Evolutionary conservation across 352 stramenopile genomes (phyloP).

Genomic region (Globisporangium echinulatum): DNA sequence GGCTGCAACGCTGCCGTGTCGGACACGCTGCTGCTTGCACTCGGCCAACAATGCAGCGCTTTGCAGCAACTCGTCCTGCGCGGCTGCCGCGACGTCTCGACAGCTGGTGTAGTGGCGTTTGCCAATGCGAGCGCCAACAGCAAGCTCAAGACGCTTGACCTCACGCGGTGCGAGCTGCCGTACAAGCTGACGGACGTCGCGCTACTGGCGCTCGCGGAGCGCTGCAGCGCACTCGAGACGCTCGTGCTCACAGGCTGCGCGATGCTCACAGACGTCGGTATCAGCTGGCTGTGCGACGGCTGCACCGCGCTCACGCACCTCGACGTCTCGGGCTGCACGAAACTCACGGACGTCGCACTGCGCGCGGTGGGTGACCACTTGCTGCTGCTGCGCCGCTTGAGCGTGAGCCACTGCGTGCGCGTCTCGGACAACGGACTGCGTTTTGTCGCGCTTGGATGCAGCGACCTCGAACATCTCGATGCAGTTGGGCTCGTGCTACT

Average conservation of each 20-base stretch:
- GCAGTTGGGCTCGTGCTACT: constrained; percentile 37
- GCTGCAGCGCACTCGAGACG: constrained; percentile 40
- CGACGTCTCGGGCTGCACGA: constrained; percentile 76
- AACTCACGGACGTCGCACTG: constrained; percentile 86
- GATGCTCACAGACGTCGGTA: constrained; percentile 87
- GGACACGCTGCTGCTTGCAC: constrained; percentile 68
- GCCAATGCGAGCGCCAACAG: constrained; percentile 47
- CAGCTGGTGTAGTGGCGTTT: constrained; percentile 79
- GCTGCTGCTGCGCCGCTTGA: constrained; percentile 45
- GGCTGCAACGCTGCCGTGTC: constrained; percentile 63
- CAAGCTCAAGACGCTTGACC: constrained; percentile 65
- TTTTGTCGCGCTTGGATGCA: constrained; percentile 38
- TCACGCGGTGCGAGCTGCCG: constrained; percentile 82
- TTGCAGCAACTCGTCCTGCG: constrained; percentile 65
- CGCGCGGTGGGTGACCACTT: constrained; percentile 78
- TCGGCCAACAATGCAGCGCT: constrained; percentile 55
- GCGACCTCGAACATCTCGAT: constrained; percentile 37
- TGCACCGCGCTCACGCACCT: constrained; percentile 79
- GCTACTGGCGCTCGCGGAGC: constrained; percentile 75
- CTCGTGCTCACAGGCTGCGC: constrained; percentile 80
- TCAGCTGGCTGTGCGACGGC: constrained; percentile 86
- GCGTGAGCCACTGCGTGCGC: constrained; percentile 34
- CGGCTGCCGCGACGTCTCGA: constrained; percentile 84
- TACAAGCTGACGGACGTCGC: constrained; percentile 91
- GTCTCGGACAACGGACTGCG: constrained; percentile 54